Evolutionary conservation across 495 filamentous ascomycete genomes (phyloP), one percentile per base, ranked within the genome.

Genomic region (Hamigera avellanea): DNA sequence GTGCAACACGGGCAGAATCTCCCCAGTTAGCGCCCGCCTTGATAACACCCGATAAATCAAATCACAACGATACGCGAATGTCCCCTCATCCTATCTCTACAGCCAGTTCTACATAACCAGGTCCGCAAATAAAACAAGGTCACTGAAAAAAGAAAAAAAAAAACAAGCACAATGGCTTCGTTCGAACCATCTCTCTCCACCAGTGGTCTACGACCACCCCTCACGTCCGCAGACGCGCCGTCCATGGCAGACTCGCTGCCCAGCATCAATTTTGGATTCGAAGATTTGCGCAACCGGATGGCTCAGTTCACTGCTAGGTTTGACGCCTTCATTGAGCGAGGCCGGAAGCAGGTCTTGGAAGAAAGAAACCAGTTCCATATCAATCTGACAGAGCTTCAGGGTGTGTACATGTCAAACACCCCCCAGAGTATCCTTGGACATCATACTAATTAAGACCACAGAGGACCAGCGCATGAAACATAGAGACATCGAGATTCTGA

Each of bases 211-310:
- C 81, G 83, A 42, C 74, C 76, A 34, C 78, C 82, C 13, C 64
- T 80, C 37, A 62, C 62, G 27, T 65, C 70, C 9, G 62, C 73
- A 16, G 62, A 69, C 39, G 68, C 65, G 30, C 70, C 72, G 6
- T 75, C 75, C 40, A 78, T 80, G 70, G 84, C 85, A 25, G 85
- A 91, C 57, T 76, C 77, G 9, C 75, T 95, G 7, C 91, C 91
- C 26, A 84, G 67, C 55, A 83, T 95, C 59, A 86, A 91, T 61
- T 95, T 96, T 57, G 86, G 86, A 39, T 96, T 96, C 60, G 89
- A 96, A 40, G 87, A 95, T 42, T 66, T 98, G 41, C 88, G 88
- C 58, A 85, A 86, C 44, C 80, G 86, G 60, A 96, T 98, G 89
- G 76, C 82, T 18, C 81, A 81, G 35, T 98, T 98, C 57, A 96